Evolutionary conservation across 495 filamentous ascomycete genomes (phyloP), one percentile per base, ranked within the genome.

Genomic region (Daldinia decipiens): DNA sequence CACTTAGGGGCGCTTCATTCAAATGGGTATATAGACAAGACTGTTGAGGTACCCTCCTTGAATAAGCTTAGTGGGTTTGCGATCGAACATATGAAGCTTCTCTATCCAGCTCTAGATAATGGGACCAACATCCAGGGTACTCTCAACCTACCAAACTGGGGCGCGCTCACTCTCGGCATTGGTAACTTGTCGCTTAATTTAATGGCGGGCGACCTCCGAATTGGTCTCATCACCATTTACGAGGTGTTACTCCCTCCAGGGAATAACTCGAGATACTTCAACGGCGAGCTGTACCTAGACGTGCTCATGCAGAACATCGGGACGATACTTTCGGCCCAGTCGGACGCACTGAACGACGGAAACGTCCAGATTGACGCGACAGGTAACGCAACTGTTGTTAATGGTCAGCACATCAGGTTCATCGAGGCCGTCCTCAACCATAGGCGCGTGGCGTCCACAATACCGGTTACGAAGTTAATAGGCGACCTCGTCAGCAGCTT

Each of bases 181-280:
- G 84, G 83, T n/a, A 81, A 84, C 67, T 74, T 84, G 17, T 81
- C 82, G 0, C 71, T 86, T 11, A 80, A 85, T 58, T 60, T 84
- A 32, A 73, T 75, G 63, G 78, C 78, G 5, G 77, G 76, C 8
- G 75, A 81, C 34, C 32, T 85, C 15, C 71, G 77, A 5, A 70
- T 85, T 19, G 82, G 80, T n/a, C 72, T 79, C 9, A 78, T 82
- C 0, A 74, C 77, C 19, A 72, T 84, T 38, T 73, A 79, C 36
- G 76, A 85, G 45, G 78, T 84, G 7, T 19, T 75, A 5, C 65
- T 86, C 5, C 72, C 76, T 31, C 82, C 77, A 1, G 84, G 84
- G 7, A 82, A 84, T 71, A 86, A 86, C 71, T 79, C 77, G 9
- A 69, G 80, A 6, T 65, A 68, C 6, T 78, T 83, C 55, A 74